Base-by-base conservation (phyloP, 2,329 filamentous ascomycete genomes). In the Cordyceps farinosa region DNA sequence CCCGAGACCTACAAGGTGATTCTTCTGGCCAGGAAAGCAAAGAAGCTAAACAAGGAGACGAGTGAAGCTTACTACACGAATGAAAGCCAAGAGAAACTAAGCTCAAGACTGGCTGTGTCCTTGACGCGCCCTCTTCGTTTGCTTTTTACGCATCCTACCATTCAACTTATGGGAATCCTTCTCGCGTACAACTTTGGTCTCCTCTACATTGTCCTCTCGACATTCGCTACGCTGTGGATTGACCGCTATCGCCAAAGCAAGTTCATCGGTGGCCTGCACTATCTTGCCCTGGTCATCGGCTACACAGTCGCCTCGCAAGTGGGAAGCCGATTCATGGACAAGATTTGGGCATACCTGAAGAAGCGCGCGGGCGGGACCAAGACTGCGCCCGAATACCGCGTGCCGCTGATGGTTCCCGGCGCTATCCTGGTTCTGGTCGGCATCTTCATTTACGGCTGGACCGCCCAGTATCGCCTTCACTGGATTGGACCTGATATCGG, bases 401-500 rank as follows among this genome's bases (percentile, higher is more conserved):
- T 81, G 0, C 84, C 83, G 0, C 79, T 82, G 2, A 83, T 88
- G 83, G 76, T 79, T 0, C 74, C 82, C 0, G 83, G 81, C 1
- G 79, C 80, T 0, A 53, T 86, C 1, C 67, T 86, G 10, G 69
- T 65, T 1, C 69, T 70, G 1, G 55, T 69, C 0, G 77, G 78
- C 0, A 60, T 80, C 1, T 68, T 80, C 17, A 51, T 72, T 9
- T 80, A 78, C 63, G 78, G 74, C 1, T 81, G 79, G 78, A 66
- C 76, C 0, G 84, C 84, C 0, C 75, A 87, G 55, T 75, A 79
- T 38, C 69, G 77, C 1, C 73, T 77, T 0, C 80, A 82, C 67
- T 88, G 82, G 82, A 80, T 86, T 27, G 77, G 84, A 5, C 83
- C 85, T 0, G 85, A 87, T 53, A 77, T 87, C 30, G 85, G 85